phyloP scores from a whole-genome alignment of 1,284 basidiomycete genomes.

The Grifola frondosa region DNA sequence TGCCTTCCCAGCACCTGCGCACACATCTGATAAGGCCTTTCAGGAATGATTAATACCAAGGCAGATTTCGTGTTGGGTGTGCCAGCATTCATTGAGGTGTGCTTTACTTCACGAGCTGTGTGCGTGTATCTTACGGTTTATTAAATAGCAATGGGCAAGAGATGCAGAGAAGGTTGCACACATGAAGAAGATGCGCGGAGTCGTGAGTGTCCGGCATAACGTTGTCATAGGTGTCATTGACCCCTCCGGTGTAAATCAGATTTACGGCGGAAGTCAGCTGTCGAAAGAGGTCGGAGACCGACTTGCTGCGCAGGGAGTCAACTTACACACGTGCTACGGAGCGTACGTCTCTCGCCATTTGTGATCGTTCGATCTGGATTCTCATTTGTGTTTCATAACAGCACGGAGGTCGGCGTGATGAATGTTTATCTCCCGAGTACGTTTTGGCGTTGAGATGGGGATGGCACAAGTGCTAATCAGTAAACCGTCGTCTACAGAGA shows the following conservation, averaged over 20 bases:
- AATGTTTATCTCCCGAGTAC: slow-evolving; percentile 14
- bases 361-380: no score
- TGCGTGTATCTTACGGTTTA: not conserved
- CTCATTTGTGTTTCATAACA: no score
- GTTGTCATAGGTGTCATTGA: no score
- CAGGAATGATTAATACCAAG: slow-evolving; percentile 16
- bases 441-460: not conserved
- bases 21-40: slow-evolving; percentile 25
- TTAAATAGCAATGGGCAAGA: slow-evolving; percentile 18
- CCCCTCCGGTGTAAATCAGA: not conserved
- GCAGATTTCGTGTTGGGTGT: slow-evolving; percentile 24
- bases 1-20: slow-evolving; percentile 18
- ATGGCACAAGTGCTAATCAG: not conserved
- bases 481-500: slow-evolving; percentile 2
- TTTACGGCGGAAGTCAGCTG: slow-evolving; percentile 10
- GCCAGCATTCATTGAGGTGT: slow-evolving; percentile 29
- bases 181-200: slow-evolving; percentile 17
- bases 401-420: slow-evolving; percentile 22
- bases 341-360: slow-evolving; percentile 1
- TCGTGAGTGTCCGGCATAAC: slow-evolving; percentile 12
- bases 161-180: slow-evolving; percentile 16
- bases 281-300: slow-evolving; percentile 12
- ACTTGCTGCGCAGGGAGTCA: slow-evolving; percentile 9
- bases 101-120: not conserved
- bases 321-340: slow-evolving; percentile 11